phyloP scores from a whole-genome alignment of 1,139 yeast genomes.

The Candida neerlandica region DNA sequence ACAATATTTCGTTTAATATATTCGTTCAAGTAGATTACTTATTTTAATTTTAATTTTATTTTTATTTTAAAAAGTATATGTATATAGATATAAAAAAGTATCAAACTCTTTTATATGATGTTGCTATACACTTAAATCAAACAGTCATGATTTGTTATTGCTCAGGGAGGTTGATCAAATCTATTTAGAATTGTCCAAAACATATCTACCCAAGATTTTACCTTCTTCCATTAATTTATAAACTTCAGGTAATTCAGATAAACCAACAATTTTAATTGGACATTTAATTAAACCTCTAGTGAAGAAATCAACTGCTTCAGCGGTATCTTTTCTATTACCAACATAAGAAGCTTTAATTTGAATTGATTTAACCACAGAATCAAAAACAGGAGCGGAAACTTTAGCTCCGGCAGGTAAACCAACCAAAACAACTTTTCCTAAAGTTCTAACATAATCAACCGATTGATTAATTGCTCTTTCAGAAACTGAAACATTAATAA shows the following conservation, averaged over 20 bases:
- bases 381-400: constrained; percentile 62
- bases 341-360: constrained; percentile 75
- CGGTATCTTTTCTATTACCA: constrained; percentile 78
- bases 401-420: constrained; percentile 79
- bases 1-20: too few relatives aligned
- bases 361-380: constrained; percentile 65
- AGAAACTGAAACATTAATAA: constrained; percentile 77
- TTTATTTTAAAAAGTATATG: too few relatives aligned
- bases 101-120: background rate
- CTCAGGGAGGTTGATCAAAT: too few relatives aligned
- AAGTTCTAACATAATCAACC: constrained; percentile 66
- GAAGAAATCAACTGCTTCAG: constrained; percentile 77
- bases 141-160: too few relatives aligned
- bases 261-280: constrained; percentile 67
- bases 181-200: constrained; percentile 51
- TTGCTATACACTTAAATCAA: too few relatives aligned
- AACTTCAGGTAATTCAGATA: constrained; percentile 60
- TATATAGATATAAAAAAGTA: background rate
- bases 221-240: constrained; percentile 72
- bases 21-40: too few relatives aligned
- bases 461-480: constrained; percentile 72
- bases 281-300: constrained; percentile 67
- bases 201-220: constrained; percentile 73
- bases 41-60: too few relatives aligned
- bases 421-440: constrained; percentile 78